phyloP scores from a whole-genome alignment of 2,329 filamentous ascomycete genomes.

The Neoscytalidium dimidiatum region DNA sequence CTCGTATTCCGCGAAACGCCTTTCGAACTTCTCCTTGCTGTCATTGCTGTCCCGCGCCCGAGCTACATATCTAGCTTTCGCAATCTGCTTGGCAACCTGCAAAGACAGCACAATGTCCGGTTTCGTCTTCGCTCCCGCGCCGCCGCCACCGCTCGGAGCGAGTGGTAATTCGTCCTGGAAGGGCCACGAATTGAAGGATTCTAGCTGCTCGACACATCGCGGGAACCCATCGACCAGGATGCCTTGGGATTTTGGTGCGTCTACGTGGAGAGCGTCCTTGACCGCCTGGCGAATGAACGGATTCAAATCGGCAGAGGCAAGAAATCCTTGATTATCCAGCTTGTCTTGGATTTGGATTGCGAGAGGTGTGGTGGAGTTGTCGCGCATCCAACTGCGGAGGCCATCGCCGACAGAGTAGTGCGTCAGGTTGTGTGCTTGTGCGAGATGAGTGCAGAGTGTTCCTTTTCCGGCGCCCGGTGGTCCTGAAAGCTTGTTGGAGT shows the following conservation, averaged over 20 bases:
- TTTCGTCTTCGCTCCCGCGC: background rate
- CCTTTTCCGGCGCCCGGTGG: conserved; percentile 38
- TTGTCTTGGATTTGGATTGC: conserved; percentile 1
- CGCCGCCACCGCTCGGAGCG: background rate
- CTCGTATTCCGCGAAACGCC: conserved; percentile 1
- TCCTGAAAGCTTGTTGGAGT: conserved; percentile 23
- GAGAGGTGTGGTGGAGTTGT: background rate
- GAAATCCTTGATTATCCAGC: conserved; percentile 11
- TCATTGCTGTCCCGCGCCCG: background rate
- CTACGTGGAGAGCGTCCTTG: background rate
- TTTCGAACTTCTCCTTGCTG: conserved; percentile 3
- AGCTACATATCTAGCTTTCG: background rate
- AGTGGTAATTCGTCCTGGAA: background rate
- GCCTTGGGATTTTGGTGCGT: background rate
- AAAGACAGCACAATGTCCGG: conserved; percentile 12
- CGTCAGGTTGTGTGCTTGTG: conserved; percentile 23
- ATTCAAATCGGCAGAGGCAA: conserved; percentile 19
- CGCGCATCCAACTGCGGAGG: conserved; percentile 22
- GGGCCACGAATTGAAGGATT: background rate
- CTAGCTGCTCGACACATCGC: conserved; percentile 13
- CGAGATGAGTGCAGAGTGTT: conserved; percentile 30
- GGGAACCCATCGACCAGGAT: conserved; percentile 26
- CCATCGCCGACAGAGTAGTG: conserved; percentile 34
- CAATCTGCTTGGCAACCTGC: background rate
- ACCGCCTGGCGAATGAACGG: conserved; percentile 20